Percentiles rank a stretch among this genome's conserved stretches.
Conservation (phyloP, 495 filamentous ascomycete species). For the Apodospora peruviana region DNA sequence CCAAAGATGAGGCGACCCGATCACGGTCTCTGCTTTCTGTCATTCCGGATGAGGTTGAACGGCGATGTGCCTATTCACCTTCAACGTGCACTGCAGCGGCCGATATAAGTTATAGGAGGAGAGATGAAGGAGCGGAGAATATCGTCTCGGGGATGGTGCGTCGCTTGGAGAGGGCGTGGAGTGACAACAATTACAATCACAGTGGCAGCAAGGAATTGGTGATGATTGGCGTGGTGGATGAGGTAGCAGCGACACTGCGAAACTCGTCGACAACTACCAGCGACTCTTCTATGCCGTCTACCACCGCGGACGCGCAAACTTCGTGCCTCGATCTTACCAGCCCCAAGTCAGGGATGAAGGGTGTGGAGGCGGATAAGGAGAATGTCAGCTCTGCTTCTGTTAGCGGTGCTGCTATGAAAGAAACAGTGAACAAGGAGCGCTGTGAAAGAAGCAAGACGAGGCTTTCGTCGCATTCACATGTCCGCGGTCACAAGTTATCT, state of each 20-base stretch:
- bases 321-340: too few species aligned
- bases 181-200: too few species aligned
- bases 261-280: not conserved
- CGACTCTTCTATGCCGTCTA: not conserved
- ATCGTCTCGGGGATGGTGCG: not conserved
- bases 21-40: slow-evolving; percentile 22
- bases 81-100: slow-evolving; percentile 1
- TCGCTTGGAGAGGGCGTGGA: not conserved
- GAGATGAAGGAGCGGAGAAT: not conserved
- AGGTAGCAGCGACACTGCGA: not conserved
- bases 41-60: slow-evolving; percentile 35
- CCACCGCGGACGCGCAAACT: not conserved
- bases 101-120: too few species aligned
- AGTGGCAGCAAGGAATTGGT: not conserved
- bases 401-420: not conserved
- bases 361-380: not conserved
- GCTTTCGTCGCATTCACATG: not conserved
- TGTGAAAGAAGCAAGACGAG: too few species aligned
- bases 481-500: not conserved
- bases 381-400: not conserved
- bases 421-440: too few species aligned
- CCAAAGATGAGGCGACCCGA: slow-evolving; percentile 4
- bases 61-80: slow-evolving; percentile 1
- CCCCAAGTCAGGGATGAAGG: too few species aligned
- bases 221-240: not conserved